A percentile compares a stretch with the other conserved stretches of the same genome.
Evolutionary conservation across 352 stramenopile genomes (phyloP).

Genomic region (Phytopythium litorale): DNA sequence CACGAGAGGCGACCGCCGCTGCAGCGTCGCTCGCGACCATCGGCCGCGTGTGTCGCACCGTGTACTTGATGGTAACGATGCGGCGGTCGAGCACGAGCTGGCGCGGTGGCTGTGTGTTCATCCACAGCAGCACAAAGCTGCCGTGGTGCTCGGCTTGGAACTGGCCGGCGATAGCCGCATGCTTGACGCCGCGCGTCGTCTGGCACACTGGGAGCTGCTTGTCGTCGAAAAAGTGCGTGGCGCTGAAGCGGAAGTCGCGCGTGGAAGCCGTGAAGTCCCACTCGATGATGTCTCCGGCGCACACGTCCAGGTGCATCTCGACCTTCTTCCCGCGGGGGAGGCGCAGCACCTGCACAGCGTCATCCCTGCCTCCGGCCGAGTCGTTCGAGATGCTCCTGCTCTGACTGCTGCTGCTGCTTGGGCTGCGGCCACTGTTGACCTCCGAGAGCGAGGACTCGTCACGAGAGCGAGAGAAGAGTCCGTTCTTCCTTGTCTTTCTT

Average conservation of each 20-base stretch:
- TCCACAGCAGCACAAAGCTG: constrained; percentile 73
- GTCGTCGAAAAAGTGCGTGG: constrained; percentile 60
- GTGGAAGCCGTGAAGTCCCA: constrained; percentile 63
- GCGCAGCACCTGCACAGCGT: constrained; percentile 21
- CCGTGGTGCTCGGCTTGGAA: constrained; percentile 52
- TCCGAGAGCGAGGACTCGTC: background rate
- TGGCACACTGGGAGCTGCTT: constrained; percentile 40
- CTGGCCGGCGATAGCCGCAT: constrained; percentile 42
- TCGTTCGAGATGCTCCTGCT: background rate
- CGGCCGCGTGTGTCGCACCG: constrained; percentile 43
- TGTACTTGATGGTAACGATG: constrained; percentile 60
- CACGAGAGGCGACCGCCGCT: background rate
- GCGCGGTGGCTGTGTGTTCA: constrained; percentile 51
- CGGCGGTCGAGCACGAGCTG: constrained; percentile 54
- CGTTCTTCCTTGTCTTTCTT: background rate
- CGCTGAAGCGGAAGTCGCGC: constrained; percentile 58
- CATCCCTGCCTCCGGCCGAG: constrained; percentile 6
- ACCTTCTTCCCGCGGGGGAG: constrained; percentile 60
- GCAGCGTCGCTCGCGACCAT: constrained; percentile 2
- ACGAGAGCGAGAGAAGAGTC: background rate
- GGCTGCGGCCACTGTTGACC: constrained; percentile 7
- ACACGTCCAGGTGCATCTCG: constrained; percentile 82
- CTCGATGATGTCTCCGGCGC: constrained; percentile 49
- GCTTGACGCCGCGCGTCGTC: constrained; percentile 58
- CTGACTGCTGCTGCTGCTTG: constrained; percentile 6